phyloP scores from a whole-genome alignment of 768 basidiomycete species.

The Leccinum boreale region DNA sequence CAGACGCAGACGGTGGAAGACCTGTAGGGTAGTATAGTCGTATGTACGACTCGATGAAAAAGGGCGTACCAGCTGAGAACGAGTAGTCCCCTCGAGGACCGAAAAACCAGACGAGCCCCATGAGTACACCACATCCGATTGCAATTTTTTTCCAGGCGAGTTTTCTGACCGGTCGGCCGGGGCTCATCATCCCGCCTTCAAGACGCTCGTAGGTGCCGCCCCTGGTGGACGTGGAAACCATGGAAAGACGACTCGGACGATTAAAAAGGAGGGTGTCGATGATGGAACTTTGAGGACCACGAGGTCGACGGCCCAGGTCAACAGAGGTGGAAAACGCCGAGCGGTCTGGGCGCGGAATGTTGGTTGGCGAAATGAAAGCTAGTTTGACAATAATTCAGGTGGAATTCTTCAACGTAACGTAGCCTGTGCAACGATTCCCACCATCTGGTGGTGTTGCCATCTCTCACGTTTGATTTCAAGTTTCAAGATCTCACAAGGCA shows the following conservation, averaged over 20 bases:
- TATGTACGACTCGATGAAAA: not conserved
- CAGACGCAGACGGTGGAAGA: constrained; percentile 15
- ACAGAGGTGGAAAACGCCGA: constrained; percentile 31
- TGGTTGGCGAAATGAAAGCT: not conserved
- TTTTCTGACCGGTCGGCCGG: constrained; percentile 34
- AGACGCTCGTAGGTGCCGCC: constrained; percentile 55
- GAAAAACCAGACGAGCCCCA: constrained; percentile 66
- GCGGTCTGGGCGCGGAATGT: constrained; percentile 21
- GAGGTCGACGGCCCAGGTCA: constrained; percentile 22
- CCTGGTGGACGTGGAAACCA: constrained; percentile 33
- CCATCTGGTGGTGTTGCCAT: not conserved
- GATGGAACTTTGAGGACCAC: constrained; percentile 17
- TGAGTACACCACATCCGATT: constrained; percentile 51
- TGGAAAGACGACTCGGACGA: constrained; percentile 6
- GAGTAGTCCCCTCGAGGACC: constrained; percentile 39
- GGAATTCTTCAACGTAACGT: not conserved
- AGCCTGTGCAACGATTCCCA: not conserved
- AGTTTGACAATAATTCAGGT: no score
- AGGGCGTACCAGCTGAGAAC: constrained; percentile 18
- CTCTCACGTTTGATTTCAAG: not conserved
- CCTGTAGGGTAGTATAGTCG: constrained; percentile 1
- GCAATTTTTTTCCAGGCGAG: constrained; percentile 67
- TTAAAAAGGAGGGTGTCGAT: not conserved
- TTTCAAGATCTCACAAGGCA: no score
- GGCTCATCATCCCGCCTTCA: constrained; percentile 54